Evolutionary conservation across 2,329 filamentous ascomycete genomes (phyloP).

Genomic region (Cytospora piceicola): DNA sequence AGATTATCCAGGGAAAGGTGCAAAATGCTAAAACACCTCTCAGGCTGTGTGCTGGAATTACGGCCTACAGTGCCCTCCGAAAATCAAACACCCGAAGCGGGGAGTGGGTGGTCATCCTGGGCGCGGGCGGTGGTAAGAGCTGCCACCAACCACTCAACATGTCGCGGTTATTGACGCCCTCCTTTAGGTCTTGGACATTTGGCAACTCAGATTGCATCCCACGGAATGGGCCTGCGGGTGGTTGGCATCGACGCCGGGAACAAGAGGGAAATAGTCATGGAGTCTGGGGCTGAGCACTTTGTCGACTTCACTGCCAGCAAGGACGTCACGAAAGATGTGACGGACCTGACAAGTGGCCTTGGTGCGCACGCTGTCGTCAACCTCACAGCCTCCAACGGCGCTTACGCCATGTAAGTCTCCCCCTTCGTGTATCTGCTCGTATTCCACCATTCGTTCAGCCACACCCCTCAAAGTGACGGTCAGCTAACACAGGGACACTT

Average conservation of each 20-base stretch:
- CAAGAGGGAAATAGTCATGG: conserved; percentile 34
- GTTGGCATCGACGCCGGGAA: conserved; percentile 28
- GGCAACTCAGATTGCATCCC: conserved; percentile 26
- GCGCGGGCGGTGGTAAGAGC: conserved; percentile 70
- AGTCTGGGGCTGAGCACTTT: conserved; percentile 69
- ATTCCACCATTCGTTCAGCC: rapidly evolving
- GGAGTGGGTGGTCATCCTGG: conserved; percentile 63
- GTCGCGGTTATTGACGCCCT: conserved; percentile 49
- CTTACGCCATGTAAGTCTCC: conserved; percentile 42
- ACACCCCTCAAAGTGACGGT: background rate
- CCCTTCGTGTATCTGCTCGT: background rate
- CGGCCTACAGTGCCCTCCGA: conserved; percentile 67
- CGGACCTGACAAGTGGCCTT: conserved; percentile 58
- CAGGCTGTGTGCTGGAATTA: conserved; percentile 52
- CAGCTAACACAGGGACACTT: background rate
- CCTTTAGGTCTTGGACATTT: conserved; percentile 23
- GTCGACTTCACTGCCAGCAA: conserved; percentile 58
- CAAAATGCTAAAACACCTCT: background rate
- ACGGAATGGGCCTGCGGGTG: conserved; percentile 28
- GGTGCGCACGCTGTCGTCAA: conserved; percentile 66
- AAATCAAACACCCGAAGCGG: conserved; percentile 63
- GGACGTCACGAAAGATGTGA: conserved; percentile 53
- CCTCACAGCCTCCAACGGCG: conserved; percentile 53
- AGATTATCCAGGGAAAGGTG: background rate
- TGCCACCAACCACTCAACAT: conserved; percentile 55